A percentile compares a stretch with the other conserved stretches of the same genome.
phyloP scores from a whole-genome alignment of 2,329 filamentous ascomycete genomes.

The Botrytis aclada region DNA sequence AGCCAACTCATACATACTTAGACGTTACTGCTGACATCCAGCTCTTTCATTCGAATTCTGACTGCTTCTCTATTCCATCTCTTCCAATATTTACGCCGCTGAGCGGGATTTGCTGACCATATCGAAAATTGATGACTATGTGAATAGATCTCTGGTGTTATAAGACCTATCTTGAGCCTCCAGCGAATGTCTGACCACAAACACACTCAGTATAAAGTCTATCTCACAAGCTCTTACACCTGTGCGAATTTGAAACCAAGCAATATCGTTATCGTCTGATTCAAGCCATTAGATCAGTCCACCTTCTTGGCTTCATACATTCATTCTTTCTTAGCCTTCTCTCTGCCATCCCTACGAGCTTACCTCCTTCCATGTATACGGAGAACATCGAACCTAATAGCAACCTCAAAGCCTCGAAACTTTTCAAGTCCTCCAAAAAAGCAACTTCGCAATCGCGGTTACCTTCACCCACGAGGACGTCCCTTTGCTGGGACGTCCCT shows the following conservation, averaged over 20 bases:
- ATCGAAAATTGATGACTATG: conserved; percentile 17
- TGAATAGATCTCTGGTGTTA: conserved; percentile 17
- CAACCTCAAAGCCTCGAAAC: neutral
- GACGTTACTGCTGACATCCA: conserved; percentile 15
- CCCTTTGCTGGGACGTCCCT: conserved; percentile 20
- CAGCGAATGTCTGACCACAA: conserved; percentile 5
- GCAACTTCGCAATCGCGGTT: conserved; percentile 8
- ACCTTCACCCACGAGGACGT: conserved; percentile 17
- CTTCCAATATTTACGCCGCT: neutral
- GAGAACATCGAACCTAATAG: neutral
- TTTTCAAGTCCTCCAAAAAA: neutral
- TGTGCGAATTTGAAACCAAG: conserved; percentile 6
- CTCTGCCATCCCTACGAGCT: conserved; percentile 13
- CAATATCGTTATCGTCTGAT: neutral
- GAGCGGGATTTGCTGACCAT: conserved; percentile 22
- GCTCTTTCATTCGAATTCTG: neutral
- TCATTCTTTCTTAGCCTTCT: neutral
- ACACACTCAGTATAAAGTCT: neutral
- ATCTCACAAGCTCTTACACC: neutral
- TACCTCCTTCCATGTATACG: conserved; percentile 1
- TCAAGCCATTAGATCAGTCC: neutral
- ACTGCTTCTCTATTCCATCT: neutral
- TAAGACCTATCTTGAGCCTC: conserved; percentile 24
- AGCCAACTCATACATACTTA: conserved; percentile 12
- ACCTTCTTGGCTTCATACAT: conserved; percentile 7